Percentiles rank a stretch among this genome's conserved stretches.
Evolutionary conservation across 2,329 filamentous ascomycete genomes (phyloP).

Genomic region (Stemphylium beticola): DNA sequence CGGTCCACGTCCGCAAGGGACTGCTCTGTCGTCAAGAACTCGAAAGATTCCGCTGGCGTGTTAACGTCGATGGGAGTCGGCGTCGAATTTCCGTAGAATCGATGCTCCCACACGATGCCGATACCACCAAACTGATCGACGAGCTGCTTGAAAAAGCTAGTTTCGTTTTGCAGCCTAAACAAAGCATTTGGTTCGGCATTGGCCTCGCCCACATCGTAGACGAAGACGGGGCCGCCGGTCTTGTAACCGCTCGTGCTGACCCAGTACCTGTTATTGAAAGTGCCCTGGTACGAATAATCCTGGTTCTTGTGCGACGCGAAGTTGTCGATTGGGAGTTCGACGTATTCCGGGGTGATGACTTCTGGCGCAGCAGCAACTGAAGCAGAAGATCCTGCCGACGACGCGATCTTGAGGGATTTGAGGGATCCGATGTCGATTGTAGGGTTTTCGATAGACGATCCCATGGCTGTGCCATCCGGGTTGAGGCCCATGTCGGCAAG

Average conservation of each 20-base stretch:
- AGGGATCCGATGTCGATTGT: not conserved
- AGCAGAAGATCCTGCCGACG: not conserved
- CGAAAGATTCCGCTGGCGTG: constrained; percentile 43
- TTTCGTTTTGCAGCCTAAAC: constrained; percentile 37
- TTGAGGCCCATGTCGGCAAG: constrained; percentile 2
- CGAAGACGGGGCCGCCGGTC: constrained; percentile 46
- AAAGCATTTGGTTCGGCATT: constrained; percentile 36
- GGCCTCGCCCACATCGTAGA: constrained; percentile 48
- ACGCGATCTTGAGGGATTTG: not conserved
- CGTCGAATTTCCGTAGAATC: constrained; percentile 52
- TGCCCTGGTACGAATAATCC: constrained; percentile 19
- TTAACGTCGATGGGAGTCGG: constrained; percentile 41
- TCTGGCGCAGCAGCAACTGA: not conserved
- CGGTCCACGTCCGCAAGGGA: constrained; percentile 50
- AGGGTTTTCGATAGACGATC: not conserved
- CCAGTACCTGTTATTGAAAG: constrained; percentile 49
- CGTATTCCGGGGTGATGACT: constrained; percentile 40
- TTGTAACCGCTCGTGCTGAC: constrained; percentile 43
- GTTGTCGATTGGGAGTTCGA: constrained; percentile 46
- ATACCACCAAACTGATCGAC: constrained; percentile 46
- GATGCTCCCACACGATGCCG: constrained; percentile 51
- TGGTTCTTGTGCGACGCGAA: constrained; percentile 39
- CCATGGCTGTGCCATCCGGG: not conserved
- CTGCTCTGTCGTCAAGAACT: constrained; percentile 50
- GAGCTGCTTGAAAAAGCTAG: constrained; percentile 45